Evolutionary conservation across 2,329 filamentous ascomycete species (phyloP), one percentile per base, ranked within the genome.

Genomic region (Ilyonectria destructans): DNA sequence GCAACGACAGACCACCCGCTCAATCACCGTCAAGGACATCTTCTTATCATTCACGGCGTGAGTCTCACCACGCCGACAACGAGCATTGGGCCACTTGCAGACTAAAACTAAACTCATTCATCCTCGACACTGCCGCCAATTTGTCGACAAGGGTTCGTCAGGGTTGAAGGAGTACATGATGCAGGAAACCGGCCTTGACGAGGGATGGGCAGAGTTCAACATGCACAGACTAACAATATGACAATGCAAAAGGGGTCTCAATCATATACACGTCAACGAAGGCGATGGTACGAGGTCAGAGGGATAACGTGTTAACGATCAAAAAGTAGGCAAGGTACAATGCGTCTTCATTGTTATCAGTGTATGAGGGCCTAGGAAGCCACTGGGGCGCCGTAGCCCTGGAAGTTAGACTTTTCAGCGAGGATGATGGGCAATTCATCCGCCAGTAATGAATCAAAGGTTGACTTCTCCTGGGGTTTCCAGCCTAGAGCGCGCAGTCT

Each of bases 401-500:
- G 12, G 31, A n/a, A 33, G 26, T 54, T 6, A 13, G 51, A n/a
- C 51, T 19, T 54, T 12, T 54, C 51, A 7, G 51, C 12, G n/a
- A 37, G 51, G 31, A 54, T 54, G 31, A 54, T 54, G 15, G 51
- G 31, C 26, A 54, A 21, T 37, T 54, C 29, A 13, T 54, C 51
- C 15, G 51, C 2, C 51, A 54, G 6, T n/a, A 54, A 54, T n/a
- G 29, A 54, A 19, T 54, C 51, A 54, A 54, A 54, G 4, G 51
- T 21, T 33, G 51, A 54, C 51, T 54, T 54, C 51, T 54, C 51
- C 51, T 54, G 51, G 51, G 51, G 51, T 21, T 54, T 54, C 51
- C 51, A 54, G 51, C 51, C 51, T 2, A 54, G 51, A 37, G 26
- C 29, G 29, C 51, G 31, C 51, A 54, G 13, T 21, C 51, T 54